Evolutionary conservation across 805 yeast species (phyloP), one percentile per base, ranked within the genome.

Genomic region (Metschnikowia lunata): DNA sequence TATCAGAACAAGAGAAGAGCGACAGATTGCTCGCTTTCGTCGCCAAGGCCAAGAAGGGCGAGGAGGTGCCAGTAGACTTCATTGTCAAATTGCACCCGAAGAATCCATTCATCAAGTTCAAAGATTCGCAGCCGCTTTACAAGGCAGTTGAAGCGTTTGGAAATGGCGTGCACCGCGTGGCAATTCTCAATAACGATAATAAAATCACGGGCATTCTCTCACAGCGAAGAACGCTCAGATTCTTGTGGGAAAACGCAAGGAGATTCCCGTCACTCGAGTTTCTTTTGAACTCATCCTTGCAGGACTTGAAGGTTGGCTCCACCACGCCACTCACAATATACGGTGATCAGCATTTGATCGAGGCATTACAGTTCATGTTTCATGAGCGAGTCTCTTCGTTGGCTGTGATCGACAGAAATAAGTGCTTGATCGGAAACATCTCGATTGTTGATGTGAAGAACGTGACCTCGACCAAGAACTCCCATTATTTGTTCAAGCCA

Each of bases 111-210:
- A 76, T 85, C 49, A 85, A 87, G 59, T 70, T 93, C 46, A 77
- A 80, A 36, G 89, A 87, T 55, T 53, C 66, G 18, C 89, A 84
- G 44, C 78, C 82, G 15, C 69, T 91, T 41, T 74, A 83, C 34
- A 75, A 79, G 6, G 97, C 88, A 2, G 85, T 87, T 55, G 95
- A 88, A 62, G 81, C 86, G 10, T 71, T 91, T 49, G 98, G 97
- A n/a, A 79, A 86, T 33, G 99, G 99, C 15, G 96, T 90, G 3
- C 99, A 93, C 67, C 76, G 99, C 60, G 80, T 91, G 15, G 96
- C 97, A 9, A 86, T 90, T 44, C 75, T 84, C 18, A 72, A 80
- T 58, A 62, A 62, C 18, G 45, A 47, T 2, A 48, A 49, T 38
- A 47, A 40, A 11, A 80, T 90, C 39, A 80, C 85, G 2, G 98